Evolutionary conservation across 495 filamentous ascomycete species (phyloP).

Genomic region (Parmelia sp.): DNA sequence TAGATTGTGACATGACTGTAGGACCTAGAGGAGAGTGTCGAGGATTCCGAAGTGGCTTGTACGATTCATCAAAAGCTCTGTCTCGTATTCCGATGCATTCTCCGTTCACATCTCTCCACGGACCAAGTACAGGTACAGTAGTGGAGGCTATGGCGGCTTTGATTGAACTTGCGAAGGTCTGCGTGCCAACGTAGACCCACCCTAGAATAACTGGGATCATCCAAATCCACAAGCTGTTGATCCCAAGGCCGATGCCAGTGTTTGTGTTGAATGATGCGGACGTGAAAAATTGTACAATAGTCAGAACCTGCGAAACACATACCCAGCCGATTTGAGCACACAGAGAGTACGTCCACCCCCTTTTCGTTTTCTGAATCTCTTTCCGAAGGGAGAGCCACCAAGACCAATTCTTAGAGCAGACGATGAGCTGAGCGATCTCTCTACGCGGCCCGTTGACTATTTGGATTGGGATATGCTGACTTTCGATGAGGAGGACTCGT

Average conservation of each 20-base stretch:
- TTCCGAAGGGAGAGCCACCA: constrained; percentile 9
- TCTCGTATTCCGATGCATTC: constrained; percentile 10
- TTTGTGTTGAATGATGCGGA: neutral
- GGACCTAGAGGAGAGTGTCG: neutral
- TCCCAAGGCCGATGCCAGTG: constrained; percentile 12
- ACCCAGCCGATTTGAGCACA: constrained; percentile 10
- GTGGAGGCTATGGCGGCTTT: neutral
- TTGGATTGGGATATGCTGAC: constrained; percentile 10
- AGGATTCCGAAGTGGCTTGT: neutral
- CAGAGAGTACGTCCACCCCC: constrained; percentile 15
- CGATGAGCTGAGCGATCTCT: constrained; percentile 12
- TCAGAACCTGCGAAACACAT: neutral
- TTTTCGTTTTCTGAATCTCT: neutral
- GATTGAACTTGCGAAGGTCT: constrained; percentile 5
- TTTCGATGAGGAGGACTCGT: constrained; percentile 4
- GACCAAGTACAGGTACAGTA: neutral
- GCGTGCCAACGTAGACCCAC: constrained; percentile 13
- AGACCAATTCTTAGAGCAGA: constrained; percentile 7
- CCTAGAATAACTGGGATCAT: constrained; percentile 13
- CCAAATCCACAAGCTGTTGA: constrained; percentile 15
- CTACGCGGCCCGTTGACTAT: neutral
- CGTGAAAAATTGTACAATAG: constrained; percentile 10
- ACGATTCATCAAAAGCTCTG: constrained; percentile 1
- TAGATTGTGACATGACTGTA: neutral
- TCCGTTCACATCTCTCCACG: neutral